Percentiles rank a stretch among this genome's conserved stretches.
Evolutionary conservation across 1,284 basidiomycete species (phyloP).

Genomic region (Irpex sp.): DNA sequence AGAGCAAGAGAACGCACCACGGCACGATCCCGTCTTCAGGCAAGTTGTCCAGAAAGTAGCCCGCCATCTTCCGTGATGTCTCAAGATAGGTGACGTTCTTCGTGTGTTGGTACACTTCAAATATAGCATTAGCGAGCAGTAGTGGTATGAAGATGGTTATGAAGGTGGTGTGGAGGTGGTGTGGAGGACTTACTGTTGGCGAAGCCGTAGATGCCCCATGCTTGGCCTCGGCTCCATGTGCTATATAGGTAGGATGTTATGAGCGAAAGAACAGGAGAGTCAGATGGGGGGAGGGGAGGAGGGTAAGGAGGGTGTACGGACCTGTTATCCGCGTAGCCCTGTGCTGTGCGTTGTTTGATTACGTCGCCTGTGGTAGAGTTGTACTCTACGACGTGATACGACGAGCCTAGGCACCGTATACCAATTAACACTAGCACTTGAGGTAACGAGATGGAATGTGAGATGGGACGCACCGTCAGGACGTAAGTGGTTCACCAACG

Average conservation of each 20-base stretch:
- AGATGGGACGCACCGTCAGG: conserved; percentile 44
- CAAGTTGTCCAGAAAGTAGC: conserved; percentile 54
- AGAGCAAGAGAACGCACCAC: conserved; percentile 38
- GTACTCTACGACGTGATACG: conserved; percentile 70
- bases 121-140: not conserved
- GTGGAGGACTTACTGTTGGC: conserved; percentile 50
- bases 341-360: conserved; percentile 49
- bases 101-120: conserved; percentile 57
- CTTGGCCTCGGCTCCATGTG: conserved; percentile 71
- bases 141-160: too few relatives aligned
- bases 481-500: conserved; percentile 63
- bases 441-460: not conserved
- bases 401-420: conserved; percentile 37
- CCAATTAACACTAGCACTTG: too few relatives aligned
- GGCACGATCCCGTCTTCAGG: conserved; percentile 59
- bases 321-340: conserved; percentile 60
- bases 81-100: conserved; percentile 45
- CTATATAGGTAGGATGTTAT: conserved; percentile 28
- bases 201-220: conserved; percentile 70
- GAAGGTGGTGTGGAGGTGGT: too few relatives aligned
- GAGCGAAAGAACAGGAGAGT: not conserved
- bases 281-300: not conserved
- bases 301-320: conserved; percentile 12
- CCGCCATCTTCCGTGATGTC: conserved; percentile 55
- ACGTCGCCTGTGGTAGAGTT: conserved; percentile 59